A percentile compares a stretch with the other conserved stretches of the same genome.
Conservation (phyloP, 495 filamentous ascomycete species). For the Clavariopsis aquatica region DNA sequence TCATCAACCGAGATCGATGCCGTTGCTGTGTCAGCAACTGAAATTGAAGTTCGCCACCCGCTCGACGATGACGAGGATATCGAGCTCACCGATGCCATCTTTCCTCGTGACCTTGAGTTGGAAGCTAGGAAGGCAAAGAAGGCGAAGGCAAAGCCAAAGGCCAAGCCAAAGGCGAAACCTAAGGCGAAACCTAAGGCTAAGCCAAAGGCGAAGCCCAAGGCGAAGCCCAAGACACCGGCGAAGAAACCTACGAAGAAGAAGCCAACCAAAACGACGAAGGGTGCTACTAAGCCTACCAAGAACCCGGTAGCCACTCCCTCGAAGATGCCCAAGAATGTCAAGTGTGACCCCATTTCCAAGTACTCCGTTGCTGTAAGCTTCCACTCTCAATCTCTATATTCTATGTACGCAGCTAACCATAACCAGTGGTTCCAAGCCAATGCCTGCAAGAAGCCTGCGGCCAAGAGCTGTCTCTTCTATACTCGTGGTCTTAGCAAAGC, state of each 20-base stretch:
- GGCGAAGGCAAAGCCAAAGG: neutral
- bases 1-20: neutral
- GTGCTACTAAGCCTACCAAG: neutral
- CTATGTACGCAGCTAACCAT: neutral
- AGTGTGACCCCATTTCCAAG: neutral
- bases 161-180: neutral
- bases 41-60: neutral
- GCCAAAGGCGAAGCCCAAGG: neutral
- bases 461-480: neutral
- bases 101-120: neutral
- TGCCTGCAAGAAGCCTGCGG: neutral
- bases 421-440: neutral
- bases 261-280: neutral
- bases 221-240: neutral
- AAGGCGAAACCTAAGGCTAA: neutral
- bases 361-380: neutral
- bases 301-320: conserved; percentile 1
- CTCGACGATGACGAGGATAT: neutral
- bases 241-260: neutral
- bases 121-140: neutral
- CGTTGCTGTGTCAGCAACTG: neutral
- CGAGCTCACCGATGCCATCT: neutral
- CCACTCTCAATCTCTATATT: neutral
- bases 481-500: neutral
- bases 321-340: neutral